Conservation (phyloP, 768 basidiomycete species). For the Solioccasus polychromus region DNA sequence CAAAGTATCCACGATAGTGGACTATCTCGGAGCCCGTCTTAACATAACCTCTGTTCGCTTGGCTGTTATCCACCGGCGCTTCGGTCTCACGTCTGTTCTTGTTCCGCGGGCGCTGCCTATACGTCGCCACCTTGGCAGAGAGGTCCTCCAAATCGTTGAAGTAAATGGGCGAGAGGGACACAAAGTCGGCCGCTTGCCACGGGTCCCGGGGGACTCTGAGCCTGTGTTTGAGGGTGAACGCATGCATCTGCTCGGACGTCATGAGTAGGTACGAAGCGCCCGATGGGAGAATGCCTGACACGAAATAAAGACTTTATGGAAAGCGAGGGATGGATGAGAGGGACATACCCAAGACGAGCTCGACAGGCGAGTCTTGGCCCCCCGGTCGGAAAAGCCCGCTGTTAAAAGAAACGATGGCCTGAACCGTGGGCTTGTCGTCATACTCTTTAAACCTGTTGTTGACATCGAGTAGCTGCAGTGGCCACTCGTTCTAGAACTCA, state of each 20-base stretch:
- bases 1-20: constrained; percentile 41
- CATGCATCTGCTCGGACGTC: constrained; percentile 30
- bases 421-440: constrained; percentile 36
- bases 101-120: constrained; percentile 39
- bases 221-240: constrained; percentile 19
- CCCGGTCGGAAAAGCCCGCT: constrained; percentile 32
- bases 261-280: constrained; percentile 49
- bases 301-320: neutral
- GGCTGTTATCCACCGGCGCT: constrained; percentile 35
- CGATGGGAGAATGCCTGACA: constrained; percentile 39
- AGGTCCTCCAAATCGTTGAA: constrained; percentile 35
- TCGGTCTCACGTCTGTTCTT: constrained; percentile 22
- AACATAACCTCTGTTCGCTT: constrained; percentile 39
- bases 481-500: neutral
- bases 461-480: neutral
- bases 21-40: constrained; percentile 15
- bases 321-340: neutral
- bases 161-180: constrained; percentile 48
- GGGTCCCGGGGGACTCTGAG: constrained; percentile 9
- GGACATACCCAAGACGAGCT: constrained; percentile 43
- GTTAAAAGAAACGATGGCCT: constrained; percentile 23
- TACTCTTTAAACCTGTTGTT: constrained; percentile 24
- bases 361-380: constrained; percentile 30
- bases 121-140: constrained; percentile 34
- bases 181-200: constrained; percentile 29